Base-by-base conservation (phyloP, 2,329 filamentous ascomycete genomes). In the Penicillium sp. region DNA sequence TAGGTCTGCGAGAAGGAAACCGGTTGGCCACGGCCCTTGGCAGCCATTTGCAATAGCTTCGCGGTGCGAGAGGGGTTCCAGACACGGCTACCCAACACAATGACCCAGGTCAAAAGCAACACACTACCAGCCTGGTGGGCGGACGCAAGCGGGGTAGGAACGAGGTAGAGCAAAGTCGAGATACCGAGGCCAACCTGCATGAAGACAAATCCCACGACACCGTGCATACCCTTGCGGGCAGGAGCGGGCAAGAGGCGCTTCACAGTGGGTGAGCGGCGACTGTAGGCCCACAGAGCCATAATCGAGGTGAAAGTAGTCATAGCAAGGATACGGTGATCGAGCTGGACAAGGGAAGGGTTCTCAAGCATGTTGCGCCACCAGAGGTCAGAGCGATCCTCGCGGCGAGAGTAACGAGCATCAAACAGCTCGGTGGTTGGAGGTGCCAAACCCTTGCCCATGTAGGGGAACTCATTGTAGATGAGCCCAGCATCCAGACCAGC, bases 381-480 rank as follows among this genome's bases (percentile, higher is more conserved):
- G 19, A 98, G 81, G 70, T 99, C 96, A 13, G 87, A 88, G 43
- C 84, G 81, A 72, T 96, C 92, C 42, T 88, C 82, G 57, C 84
- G 85, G 68, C 92, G 89, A 57, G 87, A 88, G 83, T 97, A 97
- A 79, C 92, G 96, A 37, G 85, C 81, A 69, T 93, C 88, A 75
- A 91, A 92, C 31, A 98, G 86, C 78, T 98, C 93, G 10, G 85
- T 82, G 69, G 83, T 86, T 1, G 93, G 93, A 1, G 93, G 93
- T 0, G 91, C 83, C 23, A 96, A 79, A 11, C 92, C 92, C 3
- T 86, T 77, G 9, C 95, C 95, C 95, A 99, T 99, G 77, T 85
- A 91, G 7, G 95, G 95, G 75, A 99, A 98, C 76, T 99, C 92
- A 74, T 99, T 99, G 82, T 99, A 99, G 77, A 99, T 98, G 55